Evolutionary conservation across 192 early-diverging fungal species (phyloP), one percentile per base, ranked within the genome.

Genomic region (Neocallimastix lanati): DNA sequence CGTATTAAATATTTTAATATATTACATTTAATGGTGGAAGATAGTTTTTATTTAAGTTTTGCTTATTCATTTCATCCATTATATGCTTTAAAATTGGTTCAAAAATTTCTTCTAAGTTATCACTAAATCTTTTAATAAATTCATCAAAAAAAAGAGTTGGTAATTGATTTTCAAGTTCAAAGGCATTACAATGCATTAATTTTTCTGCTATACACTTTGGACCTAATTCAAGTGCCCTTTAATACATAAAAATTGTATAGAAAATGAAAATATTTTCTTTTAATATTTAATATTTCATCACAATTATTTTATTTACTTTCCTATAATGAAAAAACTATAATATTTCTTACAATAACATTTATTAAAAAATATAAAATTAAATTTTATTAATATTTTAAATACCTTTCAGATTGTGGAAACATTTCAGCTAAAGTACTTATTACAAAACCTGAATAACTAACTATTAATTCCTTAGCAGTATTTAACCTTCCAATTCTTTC

Each of bases 401-500:
- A 92, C 88, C 78, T 86, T 1, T 88, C 81, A 13, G 85, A 77
- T 80, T 94, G 94, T 28, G 96, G 90, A 80, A 96, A 97, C 90
- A 93, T 94, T 28, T 94, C 95, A n/a, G 93, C 92, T 80, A 94
- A 88, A 9, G 88, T 86, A 67, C 84, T 94, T 36, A 98, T 80
- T 58, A 93, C 86, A 30, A 96, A 85, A 11, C 93, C 93, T 77
- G 89, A 88, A 82, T 98, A 99, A 77, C 92, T 95, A 3, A 97
- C 86, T 27, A 97, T 80, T 77, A 98, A 78, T 0, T 40, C 84
- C 76, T 89, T 87, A 14, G 89, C 84, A 21, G 84, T 81, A 38
- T 90, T 85, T 79, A 99, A 77, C 12, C 87, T 86, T 14, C 78
- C 79, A 11, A 93, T 76, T 11, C 96, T 90, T n/a, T 86, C 81